Conservation (phyloP, 2,329 filamentous ascomycete genomes). For the Metarhizium robertsii region DNA sequence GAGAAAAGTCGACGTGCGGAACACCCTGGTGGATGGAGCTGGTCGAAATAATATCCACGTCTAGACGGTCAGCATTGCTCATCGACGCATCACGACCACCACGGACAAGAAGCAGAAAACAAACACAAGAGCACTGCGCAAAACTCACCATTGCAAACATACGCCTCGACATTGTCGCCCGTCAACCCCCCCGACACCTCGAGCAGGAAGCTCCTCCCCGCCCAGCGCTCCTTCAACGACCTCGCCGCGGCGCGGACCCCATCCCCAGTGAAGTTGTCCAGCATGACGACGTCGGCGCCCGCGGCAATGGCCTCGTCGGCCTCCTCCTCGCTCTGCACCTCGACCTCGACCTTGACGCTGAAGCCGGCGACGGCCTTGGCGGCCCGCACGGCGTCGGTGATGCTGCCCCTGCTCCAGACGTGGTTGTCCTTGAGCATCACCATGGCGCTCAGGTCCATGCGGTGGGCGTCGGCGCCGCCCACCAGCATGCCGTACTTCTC, state of each 20-base stretch:
- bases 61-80: slow-evolving; percentile 25
- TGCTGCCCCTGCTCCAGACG: slow-evolving; percentile 83
- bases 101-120: neutral
- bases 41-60: slow-evolving; percentile 93
- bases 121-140: neutral
- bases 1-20: slow-evolving; percentile 86
- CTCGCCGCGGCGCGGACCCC: slow-evolving; percentile 66
- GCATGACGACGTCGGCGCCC: slow-evolving; percentile 91
- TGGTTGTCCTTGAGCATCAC: slow-evolving; percentile 99
- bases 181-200: slow-evolving; percentile 91
- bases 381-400: slow-evolving; percentile 74
- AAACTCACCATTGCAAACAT: slow-evolving; percentile 62
- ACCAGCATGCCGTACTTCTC: slow-evolving; percentile 98
- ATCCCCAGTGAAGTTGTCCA: slow-evolving; percentile 86
- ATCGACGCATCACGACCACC: neutral
- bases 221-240: slow-evolving; percentile 73
- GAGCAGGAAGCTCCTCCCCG: slow-evolving; percentile 65
- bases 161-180: slow-evolving; percentile 70
- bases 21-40: slow-evolving; percentile 96
- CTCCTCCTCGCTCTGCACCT: slow-evolving; percentile 80
- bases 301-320: slow-evolving; percentile 86
- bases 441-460: slow-evolving; percentile 88
- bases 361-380: slow-evolving; percentile 83
- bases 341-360: slow-evolving; percentile 89
- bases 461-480: slow-evolving; percentile 83